Percentiles rank a stretch among this genome's conserved stretches.
Evolutionary conservation across 1,284 basidiomycete genomes (phyloP).

Genomic region (Chondrostereum purpureum): DNA sequence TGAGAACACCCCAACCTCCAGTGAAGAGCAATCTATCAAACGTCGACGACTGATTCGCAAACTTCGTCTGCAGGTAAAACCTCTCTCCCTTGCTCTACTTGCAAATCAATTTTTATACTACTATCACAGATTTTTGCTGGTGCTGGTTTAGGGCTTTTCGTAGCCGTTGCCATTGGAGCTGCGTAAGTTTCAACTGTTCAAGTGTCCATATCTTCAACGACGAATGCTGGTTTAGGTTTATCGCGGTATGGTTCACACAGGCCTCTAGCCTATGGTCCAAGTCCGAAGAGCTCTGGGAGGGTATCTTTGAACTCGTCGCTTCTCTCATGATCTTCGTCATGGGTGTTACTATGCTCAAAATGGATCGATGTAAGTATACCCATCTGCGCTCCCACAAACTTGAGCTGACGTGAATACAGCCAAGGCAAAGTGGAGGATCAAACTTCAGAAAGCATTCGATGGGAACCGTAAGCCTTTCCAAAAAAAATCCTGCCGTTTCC

Average conservation of each 20-base stretch:
- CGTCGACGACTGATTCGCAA: slow-evolving; percentile 47
- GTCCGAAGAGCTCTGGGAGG: slow-evolving; percentile 74
- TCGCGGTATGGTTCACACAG: slow-evolving; percentile 78
- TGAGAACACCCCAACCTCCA: slow-evolving; percentile 14
- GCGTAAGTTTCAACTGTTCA: slow-evolving; percentile 29
- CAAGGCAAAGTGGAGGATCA: slow-evolving; percentile 85
- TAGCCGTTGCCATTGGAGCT: slow-evolving; percentile 73
- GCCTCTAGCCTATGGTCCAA: slow-evolving; percentile 66
- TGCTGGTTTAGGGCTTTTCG: slow-evolving; percentile 65
- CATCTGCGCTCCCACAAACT: slow-evolving; percentile 1
- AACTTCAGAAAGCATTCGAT: slow-evolving; percentile 76
- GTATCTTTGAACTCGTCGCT: slow-evolving; percentile 76
- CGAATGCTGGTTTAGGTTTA: slow-evolving; percentile 37
- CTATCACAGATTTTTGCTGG: slow-evolving; percentile 71
- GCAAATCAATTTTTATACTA: background rate
- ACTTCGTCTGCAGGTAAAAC: slow-evolving; percentile 53
- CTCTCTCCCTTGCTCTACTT: too few species aligned
- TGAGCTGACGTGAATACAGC: slow-evolving; percentile 30
- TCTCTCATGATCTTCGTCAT: slow-evolving; percentile 78
- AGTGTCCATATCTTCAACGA: background rate
- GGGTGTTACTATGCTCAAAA: slow-evolving; percentile 72
- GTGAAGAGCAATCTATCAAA: slow-evolving; percentile 23
- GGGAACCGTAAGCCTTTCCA: slow-evolving; percentile 34
- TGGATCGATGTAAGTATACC: slow-evolving; percentile 42
- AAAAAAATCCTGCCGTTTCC: background rate